Evolutionary conservation across 805 yeast species (phyloP), one percentile per base, ranked within the genome.

Genomic region (Yarrowia sp.): DNA sequence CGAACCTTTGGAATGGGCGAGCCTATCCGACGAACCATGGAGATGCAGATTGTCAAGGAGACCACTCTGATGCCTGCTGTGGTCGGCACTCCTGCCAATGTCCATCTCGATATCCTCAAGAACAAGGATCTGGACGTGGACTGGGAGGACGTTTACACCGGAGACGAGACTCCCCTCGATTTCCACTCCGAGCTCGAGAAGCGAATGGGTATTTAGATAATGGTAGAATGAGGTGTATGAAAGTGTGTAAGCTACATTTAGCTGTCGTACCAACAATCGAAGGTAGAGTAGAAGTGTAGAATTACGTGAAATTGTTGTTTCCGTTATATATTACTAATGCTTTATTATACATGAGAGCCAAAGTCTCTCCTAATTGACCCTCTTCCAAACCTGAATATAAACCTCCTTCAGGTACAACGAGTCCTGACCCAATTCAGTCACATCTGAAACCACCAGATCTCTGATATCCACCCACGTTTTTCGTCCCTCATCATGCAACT

Each of bases 1-100:
- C 85, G 96, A 72, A 79, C 90, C 17, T 92, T 90, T 77, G 99
- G 99, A 15, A 86, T 94, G 58, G 97, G 95, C 12, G 98, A 91
- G 74, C 98, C 99, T 9, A 89, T 94, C 77, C 88, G 88, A 75
- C 84, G 98, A 74, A 86, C 88, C 39, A 92, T 95, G 97, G 99
- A 95, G 74, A 80, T 91, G 74, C 81, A 86, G 68, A 84, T 94
- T 33, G 89, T 94, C 3, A 85, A 86, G 55, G 81, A 83, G 60
- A 85, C 90, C 14, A 92, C 90, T 69, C 87, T 87, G 77, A 86
- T 82, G 70, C 97, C 97, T 8, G 74, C 79, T 10, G 76, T 83
- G 6, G 78, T 87, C 56, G 92, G 92, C 14, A 89, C 87, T 8
- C 73, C 85, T 8, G 79, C 83, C 53, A 81, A 84, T 69, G 68